Conservation (phyloP, 192 early-diverging fungal species). For the Obelidium mucronatum region DNA sequence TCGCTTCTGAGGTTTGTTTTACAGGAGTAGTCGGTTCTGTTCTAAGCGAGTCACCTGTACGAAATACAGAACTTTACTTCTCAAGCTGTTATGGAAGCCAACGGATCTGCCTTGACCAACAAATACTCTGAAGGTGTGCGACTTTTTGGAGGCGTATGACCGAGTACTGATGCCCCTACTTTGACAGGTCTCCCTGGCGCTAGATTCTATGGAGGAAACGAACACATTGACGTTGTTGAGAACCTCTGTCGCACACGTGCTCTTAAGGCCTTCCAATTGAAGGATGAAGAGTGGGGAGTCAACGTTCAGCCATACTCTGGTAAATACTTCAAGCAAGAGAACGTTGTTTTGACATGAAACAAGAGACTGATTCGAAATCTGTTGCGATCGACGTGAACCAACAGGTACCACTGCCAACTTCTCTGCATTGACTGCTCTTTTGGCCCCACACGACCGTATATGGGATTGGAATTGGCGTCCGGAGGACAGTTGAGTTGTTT, state of each 20-base stretch:
- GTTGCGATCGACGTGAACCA: neutral
- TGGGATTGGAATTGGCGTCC: conserved; percentile 99
- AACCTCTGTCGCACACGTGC: conserved; percentile 96
- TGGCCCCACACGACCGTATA: conserved; percentile 98
- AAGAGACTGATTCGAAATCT: neutral
- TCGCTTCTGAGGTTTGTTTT: conserved; percentile 92
- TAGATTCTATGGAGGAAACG: conserved; percentile 99
- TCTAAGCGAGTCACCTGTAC: neutral
- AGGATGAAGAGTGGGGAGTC: conserved; percentile 94
- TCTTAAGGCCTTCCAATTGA: conserved; percentile 89
- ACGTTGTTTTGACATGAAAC: neutral
- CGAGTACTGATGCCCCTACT: neutral
- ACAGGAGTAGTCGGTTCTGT: too few relatives aligned
- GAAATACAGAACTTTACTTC: conserved; percentile 99
- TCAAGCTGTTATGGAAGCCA: conserved; percentile 99
- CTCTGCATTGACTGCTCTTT: conserved; percentile 93
- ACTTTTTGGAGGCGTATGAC: neutral
- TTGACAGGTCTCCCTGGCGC: conserved; percentile 84
- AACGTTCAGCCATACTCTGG: conserved; percentile 99
- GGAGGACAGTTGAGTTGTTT: conserved; percentile 79
- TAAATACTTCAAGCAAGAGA: too few relatives aligned
- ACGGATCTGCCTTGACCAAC: conserved; percentile 98
- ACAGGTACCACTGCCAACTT: conserved; percentile 97
- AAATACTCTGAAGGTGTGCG: conserved; percentile 95
- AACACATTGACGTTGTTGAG: conserved; percentile 96